A percentile compares a stretch with the other conserved stretches of the same genome.
These are phyloP conservation scores for Corymbia citriodora DNA, from an alignment of 441 rosid species.

Conservation along the genomic window DNA sequence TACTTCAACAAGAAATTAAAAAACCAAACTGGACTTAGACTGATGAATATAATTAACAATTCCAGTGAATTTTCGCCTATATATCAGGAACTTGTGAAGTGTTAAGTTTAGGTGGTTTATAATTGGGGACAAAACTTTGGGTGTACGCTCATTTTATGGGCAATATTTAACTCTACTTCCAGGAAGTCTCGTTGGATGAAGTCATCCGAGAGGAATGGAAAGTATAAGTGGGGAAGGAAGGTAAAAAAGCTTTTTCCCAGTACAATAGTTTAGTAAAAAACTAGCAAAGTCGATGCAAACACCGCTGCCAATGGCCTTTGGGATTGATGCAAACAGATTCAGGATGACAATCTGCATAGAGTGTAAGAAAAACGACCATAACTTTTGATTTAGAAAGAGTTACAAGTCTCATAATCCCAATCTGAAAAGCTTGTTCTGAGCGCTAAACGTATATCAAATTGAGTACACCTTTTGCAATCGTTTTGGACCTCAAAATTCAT, in stretches of 20 bases:
- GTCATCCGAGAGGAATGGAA: neutral
- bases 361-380: neutral
- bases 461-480: neutral
- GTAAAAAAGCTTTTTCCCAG: neutral
- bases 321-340: neutral
- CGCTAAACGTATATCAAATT: fast-evolving
- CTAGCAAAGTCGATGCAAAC: neutral
- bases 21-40: neutral
- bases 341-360: neutral
- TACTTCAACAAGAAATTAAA: no score
- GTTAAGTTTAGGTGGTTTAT: neutral
- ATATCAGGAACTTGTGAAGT: neutral
- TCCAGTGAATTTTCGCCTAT: neutral
- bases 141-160: neutral
- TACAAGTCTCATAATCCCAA: no score
- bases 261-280: neutral
- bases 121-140: neutral
- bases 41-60: neutral
- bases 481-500: neutral
- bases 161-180: neutral
- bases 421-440: no score
- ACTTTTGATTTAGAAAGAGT: no score
- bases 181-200: neutral
- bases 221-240: neutral
- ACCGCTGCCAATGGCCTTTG: neutral